A percentile compares a stretch with the other conserved stretches of the same genome.
Conservation (phyloP, 192 early-diverging fungal genomes). For the Anaeromyces robustus region DNA sequence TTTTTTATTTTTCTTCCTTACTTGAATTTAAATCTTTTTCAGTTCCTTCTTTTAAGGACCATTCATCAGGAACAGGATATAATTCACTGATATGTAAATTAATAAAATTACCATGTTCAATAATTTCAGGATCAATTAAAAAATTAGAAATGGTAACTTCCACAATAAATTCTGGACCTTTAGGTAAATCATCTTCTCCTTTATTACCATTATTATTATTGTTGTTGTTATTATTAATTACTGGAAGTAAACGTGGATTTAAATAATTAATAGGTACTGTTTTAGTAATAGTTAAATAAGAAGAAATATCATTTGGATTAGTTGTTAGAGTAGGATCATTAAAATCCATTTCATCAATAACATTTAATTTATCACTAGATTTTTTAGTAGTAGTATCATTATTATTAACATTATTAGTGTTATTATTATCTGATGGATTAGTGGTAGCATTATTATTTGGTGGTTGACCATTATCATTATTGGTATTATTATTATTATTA, state of each 20-base stretch:
- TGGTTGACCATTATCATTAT: too few species aligned
- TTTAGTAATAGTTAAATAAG: conserved; percentile 23
- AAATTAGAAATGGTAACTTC: conserved; percentile 24
- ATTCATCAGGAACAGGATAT: conserved; percentile 40
- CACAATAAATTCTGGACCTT: conserved; percentile 15
- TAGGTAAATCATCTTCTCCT: conserved; percentile 3
- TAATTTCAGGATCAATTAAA: conserved; percentile 21
- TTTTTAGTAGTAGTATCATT: too few species aligned
- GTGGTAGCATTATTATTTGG: too few species aligned
- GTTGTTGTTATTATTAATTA: too few species aligned
- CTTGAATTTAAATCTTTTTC: conserved; percentile 48
- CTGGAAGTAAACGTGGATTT: conserved; percentile 5
- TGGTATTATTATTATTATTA: too few species aligned
- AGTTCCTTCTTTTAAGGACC: conserved; percentile 37
- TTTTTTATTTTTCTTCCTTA: neutral
- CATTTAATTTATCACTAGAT: neutral
- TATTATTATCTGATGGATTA: too few species aligned
- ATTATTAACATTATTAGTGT: too few species aligned
- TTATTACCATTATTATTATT: conserved; percentile 1
- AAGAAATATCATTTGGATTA: conserved; percentile 13
- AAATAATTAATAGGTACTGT: conserved; percentile 5
- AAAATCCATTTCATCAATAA: neutral
- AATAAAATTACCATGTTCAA: conserved; percentile 30
- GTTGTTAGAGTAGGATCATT: conserved; percentile 11
- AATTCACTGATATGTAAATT: conserved; percentile 25